Percentiles rank a stretch among this genome's conserved stretches.
These are phyloP conservation scores for Mycena haematopus DNA, from an alignment of 768 basidiomycete species.

Conservation along the genomic window DNA sequence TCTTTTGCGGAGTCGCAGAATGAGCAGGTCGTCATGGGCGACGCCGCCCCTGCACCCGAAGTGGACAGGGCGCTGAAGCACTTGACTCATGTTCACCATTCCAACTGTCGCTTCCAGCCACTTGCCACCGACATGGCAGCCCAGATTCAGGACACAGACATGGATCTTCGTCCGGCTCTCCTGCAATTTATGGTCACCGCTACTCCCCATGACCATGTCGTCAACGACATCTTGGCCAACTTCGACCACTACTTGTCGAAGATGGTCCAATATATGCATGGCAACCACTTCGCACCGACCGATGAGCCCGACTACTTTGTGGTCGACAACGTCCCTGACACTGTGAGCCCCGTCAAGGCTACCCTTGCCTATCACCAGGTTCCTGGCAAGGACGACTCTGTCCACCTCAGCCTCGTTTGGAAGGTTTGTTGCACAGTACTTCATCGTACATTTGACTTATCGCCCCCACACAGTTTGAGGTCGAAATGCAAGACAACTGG, in stretches of 20 bases:
- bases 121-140: slow-evolving; percentile 46
- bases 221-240: slow-evolving; percentile 54
- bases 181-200: slow-evolving; percentile 83
- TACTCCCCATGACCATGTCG: slow-evolving; percentile 57
- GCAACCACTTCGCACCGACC: slow-evolving; percentile 54
- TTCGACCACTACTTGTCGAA: slow-evolving; percentile 56
- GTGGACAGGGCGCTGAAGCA: slow-evolving; percentile 34
- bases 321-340: slow-evolving; percentile 72
- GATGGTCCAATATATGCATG: slow-evolving; percentile 49
- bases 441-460: background rate
- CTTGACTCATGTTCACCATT: slow-evolving; percentile 54
- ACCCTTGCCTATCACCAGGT: slow-evolving; percentile 84
- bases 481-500: slow-evolving; percentile 96
- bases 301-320: slow-evolving; percentile 46
- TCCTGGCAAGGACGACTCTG: slow-evolving; percentile 59
- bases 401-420: slow-evolving; percentile 81
- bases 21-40: slow-evolving; percentile 46
- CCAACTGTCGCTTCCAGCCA: slow-evolving; percentile 63
- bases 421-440: slow-evolving; percentile 53
- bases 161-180: slow-evolving; percentile 63
- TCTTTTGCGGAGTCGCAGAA: slow-evolving; percentile 36
- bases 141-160: slow-evolving; percentile 32
- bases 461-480: slow-evolving; percentile 65
- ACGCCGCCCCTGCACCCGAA: slow-evolving; percentile 7
- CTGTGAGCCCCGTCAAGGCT: slow-evolving; percentile 83